Conservation (phyloP, 1,284 basidiomycete genomes). For the Naganishia cerealis region DNA sequence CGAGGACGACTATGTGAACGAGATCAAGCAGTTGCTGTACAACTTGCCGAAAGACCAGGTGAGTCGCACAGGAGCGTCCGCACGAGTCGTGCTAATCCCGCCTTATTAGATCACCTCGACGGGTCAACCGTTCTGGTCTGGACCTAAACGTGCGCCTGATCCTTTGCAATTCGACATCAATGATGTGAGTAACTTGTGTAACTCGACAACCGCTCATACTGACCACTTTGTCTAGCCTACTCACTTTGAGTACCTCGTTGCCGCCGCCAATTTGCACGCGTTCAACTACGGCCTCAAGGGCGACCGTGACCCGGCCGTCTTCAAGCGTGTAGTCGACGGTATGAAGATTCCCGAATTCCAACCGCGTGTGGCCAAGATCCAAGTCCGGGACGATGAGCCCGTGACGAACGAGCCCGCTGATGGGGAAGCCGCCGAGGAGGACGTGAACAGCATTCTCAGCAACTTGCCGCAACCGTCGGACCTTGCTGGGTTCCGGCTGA, state of each 20-base stretch:
- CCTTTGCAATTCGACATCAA: conserved; percentile 80
- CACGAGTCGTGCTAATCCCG: conserved; percentile 11
- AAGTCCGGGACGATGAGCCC: conserved; percentile 87
- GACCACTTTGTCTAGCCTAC: conserved; percentile 61
- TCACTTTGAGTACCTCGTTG: conserved; percentile 86
- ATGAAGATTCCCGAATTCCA: conserved; percentile 89
- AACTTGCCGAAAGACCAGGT: conserved; percentile 90
- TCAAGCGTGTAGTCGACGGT: conserved; percentile 81
- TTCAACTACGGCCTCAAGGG: conserved; percentile 98
- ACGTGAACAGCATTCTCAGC: conserved; percentile 62
- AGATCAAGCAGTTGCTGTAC: conserved; percentile 88
- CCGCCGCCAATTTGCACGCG: conserved; percentile 94
- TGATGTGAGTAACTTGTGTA: conserved; percentile 63
- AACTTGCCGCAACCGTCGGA: conserved; percentile 83
- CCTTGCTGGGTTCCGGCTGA: conserved; percentile 89
- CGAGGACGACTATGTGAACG: conserved; percentile 90
- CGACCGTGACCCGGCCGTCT: conserved; percentile 73
- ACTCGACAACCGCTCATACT: conserved; percentile 13
- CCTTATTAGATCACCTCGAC: conserved; percentile 65
- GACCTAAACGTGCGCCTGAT: conserved; percentile 97
- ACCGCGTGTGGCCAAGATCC: conserved; percentile 88
- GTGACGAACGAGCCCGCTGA: conserved; percentile 63
- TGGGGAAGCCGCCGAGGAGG: conserved; percentile 52
- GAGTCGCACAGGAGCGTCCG: conserved; percentile 29
- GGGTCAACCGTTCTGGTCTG: conserved; percentile 94